A percentile compares a stretch with the other conserved stretches of the same genome.
These are phyloP conservation scores for Penicillium lagena DNA, from an alignment of 495 filamentous ascomycete species.

Conservation along the genomic window DNA sequence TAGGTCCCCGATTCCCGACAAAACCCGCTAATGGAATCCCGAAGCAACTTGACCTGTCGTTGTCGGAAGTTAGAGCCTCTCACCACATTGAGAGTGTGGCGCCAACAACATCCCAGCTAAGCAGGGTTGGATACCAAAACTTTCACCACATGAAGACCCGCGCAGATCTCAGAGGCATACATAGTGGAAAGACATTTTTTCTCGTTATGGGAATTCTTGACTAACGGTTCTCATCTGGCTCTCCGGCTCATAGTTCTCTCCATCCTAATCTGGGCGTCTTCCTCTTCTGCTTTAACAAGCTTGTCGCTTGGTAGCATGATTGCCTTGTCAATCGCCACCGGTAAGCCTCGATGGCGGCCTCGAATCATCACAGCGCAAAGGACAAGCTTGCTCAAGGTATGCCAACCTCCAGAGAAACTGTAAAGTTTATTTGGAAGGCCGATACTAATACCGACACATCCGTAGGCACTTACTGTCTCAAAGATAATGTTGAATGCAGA, in stretches of 20 bases:
- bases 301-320: conserved; percentile 62
- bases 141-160: too few relatives aligned
- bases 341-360: conserved; percentile 72
- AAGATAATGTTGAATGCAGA: conserved; percentile 83
- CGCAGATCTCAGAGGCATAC: too few relatives aligned
- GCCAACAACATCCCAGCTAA: too few relatives aligned
- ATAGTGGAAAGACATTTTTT: too few relatives aligned
- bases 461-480: conserved; percentile 76
- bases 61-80: too few relatives aligned
- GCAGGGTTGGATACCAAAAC: too few relatives aligned
- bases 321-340: conserved; percentile 75
- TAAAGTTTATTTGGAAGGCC: conserved; percentile 62
- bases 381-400: conserved; percentile 66
- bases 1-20: too few relatives aligned
- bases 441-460: conserved; percentile 73
- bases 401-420: conserved; percentile 68
- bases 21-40: too few relatives aligned
- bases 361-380: conserved; percentile 71
- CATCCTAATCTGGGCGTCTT: conserved; percentile 45
- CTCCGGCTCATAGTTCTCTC: conserved; percentile 6
- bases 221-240: too few relatives aligned
- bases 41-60: too few relatives aligned
- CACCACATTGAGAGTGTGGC: too few relatives aligned
- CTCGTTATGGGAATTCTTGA: too few relatives aligned
- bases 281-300: conserved; percentile 51